phyloP scores from a whole-genome alignment of 371 early-diverging fungal genomes.

The Haplosporangium sp. region DNA sequence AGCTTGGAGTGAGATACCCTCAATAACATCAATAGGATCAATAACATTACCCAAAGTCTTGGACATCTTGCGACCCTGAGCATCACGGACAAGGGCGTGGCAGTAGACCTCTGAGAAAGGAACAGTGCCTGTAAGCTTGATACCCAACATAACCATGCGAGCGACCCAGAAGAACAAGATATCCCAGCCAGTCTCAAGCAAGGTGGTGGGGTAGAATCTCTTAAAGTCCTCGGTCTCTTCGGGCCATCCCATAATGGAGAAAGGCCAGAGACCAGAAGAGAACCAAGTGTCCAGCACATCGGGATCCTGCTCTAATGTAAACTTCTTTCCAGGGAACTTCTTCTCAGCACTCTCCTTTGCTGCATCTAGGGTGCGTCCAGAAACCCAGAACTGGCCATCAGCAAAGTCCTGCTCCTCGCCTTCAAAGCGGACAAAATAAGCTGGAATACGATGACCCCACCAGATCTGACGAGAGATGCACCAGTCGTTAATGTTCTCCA shows the following conservation, averaged over 20 bases:
- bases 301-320: conserved; percentile 87
- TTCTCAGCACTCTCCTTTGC: conserved; percentile 81
- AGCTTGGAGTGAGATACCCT: conserved; percentile 87
- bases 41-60: conserved; percentile 99
- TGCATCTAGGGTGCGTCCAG: conserved; percentile 85
- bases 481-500: conserved; percentile 98
- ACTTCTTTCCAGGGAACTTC: conserved; percentile 79
- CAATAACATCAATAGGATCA: conserved; percentile 99
- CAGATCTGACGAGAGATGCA: conserved; percentile 99
- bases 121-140: conserved; percentile 93
- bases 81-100: conserved; percentile 99
- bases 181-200: conserved; percentile 99
- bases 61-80: conserved; percentile 99
- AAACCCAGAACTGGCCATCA: conserved; percentile 88
- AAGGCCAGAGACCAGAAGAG: conserved; percentile 99
- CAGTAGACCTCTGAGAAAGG: conserved; percentile 97
- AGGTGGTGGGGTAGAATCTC: conserved; percentile 92
- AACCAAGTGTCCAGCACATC: conserved; percentile 99
- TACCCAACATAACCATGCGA: conserved; percentile 99
- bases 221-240: conserved; percentile 83
- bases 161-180: conserved; percentile 99
- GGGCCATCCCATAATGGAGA: conserved; percentile 97
- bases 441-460: conserved; percentile 99
- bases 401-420: conserved; percentile 70
- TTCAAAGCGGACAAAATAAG: conserved; percentile 89